Conservation (phyloP, 2,329 filamentous ascomycete species). For the Penicillium digitatum region DNA sequence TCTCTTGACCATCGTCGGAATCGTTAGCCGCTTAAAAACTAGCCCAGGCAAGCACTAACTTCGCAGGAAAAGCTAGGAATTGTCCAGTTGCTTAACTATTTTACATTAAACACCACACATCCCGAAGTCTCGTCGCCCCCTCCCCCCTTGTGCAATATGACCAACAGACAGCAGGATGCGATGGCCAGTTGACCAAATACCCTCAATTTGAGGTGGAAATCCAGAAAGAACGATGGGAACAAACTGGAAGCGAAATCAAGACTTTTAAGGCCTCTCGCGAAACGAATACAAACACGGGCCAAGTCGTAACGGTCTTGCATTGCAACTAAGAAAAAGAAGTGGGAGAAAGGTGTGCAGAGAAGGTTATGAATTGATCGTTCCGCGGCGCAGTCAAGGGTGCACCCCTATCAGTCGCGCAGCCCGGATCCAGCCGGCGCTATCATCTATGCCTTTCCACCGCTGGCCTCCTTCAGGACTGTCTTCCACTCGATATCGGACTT, state of each 20-base stretch:
- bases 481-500: constrained; percentile 44
- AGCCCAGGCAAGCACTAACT: neutral
- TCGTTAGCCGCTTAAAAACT: neutral
- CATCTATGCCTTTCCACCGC: constrained; percentile 42
- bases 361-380: constrained; percentile 29
- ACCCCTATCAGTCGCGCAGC: constrained; percentile 26
- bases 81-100: neutral
- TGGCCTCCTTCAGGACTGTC: constrained; percentile 37
- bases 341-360: constrained; percentile 29
- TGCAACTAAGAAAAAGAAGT: constrained; percentile 35
- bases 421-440: constrained; percentile 36
- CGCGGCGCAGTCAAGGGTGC: constrained; percentile 22
- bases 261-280: constrained; percentile 8
- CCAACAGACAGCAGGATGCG: neutral
- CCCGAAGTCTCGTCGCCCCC: neutral
- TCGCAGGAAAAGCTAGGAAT: neutral
- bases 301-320: constrained; percentile 40
- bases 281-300: constrained; percentile 21
- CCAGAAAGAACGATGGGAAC: constrained; percentile 7
- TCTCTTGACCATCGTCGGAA: neutral
- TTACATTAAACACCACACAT: neutral
- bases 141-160: neutral
- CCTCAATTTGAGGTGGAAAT: neutral
- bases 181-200: neutral
- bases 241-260: constrained; percentile 14